Percentiles rank a stretch among this genome's conserved stretches.
Evolutionary conservation across 495 filamentous ascomycete genomes (phyloP).

Genomic region (Lasiosphaeria miniovina): DNA sequence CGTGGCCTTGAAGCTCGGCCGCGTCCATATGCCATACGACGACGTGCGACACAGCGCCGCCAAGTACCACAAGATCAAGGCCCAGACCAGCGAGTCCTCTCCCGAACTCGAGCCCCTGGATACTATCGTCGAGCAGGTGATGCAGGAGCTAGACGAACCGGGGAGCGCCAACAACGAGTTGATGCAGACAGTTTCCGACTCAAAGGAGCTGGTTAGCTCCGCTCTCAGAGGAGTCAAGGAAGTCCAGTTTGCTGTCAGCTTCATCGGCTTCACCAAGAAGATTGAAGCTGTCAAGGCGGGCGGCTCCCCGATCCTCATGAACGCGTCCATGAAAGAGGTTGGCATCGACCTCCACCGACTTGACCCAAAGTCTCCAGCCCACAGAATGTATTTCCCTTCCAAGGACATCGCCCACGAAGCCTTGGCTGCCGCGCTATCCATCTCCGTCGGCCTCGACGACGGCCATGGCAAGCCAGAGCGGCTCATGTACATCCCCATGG

Average conservation of each 20-base stretch:
- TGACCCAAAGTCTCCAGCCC: constrained; percentile 88
- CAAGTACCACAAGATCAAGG: constrained; percentile 40
- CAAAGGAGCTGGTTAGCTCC: constrained; percentile 87
- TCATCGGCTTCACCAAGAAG: constrained; percentile 78
- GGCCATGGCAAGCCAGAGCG: constrained; percentile 79
- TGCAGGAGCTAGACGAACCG: constrained; percentile 73
- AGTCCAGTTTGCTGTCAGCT: constrained; percentile 92
- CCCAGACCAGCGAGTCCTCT: constrained; percentile 23
- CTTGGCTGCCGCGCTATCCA: constrained; percentile 83
- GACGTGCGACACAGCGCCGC: constrained; percentile 65
- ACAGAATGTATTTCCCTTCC: constrained; percentile 98
- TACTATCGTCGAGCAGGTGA: constrained; percentile 67
- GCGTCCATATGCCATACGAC: constrained; percentile 87
- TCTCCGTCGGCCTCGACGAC: constrained; percentile 88
- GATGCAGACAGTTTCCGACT: constrained; percentile 85
- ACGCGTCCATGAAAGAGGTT: constrained; percentile 91
- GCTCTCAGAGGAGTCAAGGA: constrained; percentile 91
- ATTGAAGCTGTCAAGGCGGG: constrained; percentile 62
- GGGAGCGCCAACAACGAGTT: constrained; percentile 71
- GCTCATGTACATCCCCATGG: constrained; percentile 94
- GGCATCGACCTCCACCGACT: constrained; percentile 90
- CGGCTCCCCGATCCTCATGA: constrained; percentile 71
- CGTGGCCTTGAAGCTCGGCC: constrained; percentile 83
- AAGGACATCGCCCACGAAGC: constrained; percentile 95
- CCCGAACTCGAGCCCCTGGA: constrained; percentile 44